These are phyloP conservation scores for Colletotrichum tabaci DNA, from an alignment of 2,329 filamentous ascomycete genomes.

Conservation along the genomic window DNA sequence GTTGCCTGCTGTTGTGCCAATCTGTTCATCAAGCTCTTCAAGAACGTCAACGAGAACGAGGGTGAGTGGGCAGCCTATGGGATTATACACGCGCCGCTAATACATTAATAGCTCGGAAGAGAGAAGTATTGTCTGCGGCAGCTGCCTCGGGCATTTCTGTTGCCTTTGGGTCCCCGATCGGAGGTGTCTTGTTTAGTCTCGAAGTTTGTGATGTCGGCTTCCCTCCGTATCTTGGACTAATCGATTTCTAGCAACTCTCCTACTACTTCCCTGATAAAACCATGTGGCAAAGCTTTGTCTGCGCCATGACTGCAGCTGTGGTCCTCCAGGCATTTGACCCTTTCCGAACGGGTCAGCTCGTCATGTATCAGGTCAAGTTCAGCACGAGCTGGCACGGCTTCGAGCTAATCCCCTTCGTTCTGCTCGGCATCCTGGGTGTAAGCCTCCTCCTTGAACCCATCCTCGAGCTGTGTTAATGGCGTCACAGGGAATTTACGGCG, in stretches of 20 bases:
- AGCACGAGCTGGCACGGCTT: conserved; percentile 94
- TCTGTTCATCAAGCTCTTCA: conserved; percentile 91
- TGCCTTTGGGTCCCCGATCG: conserved; percentile 93
- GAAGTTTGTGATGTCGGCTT: conserved; percentile 68
- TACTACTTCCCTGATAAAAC: conserved; percentile 99
- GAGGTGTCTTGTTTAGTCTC: conserved; percentile 95
- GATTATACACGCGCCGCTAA: neutral
- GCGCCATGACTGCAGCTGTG: conserved; percentile 98
- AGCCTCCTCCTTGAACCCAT: neutral
- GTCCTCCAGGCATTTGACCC: conserved; percentile 94
- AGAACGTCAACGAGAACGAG: conserved; percentile 87
- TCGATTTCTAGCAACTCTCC: conserved; percentile 79
- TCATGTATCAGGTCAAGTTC: conserved; percentile 96
- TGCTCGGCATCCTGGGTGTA: conserved; percentile 87
- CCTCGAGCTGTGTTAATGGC: conserved; percentile 36
- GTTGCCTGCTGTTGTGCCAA: conserved; percentile 98
- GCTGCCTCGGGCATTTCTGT: conserved; percentile 94
- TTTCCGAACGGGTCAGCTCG: conserved; percentile 94
- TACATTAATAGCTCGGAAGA: conserved; percentile 79
- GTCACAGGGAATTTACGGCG: conserved; percentile 85
- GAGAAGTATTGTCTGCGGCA: conserved; percentile 92
- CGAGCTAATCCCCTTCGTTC: conserved; percentile 88
- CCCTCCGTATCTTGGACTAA: conserved; percentile 24
- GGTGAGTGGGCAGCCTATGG: conserved; percentile 61
- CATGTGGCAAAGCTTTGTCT: conserved; percentile 99